Evolutionary conservation across 345 rosid species (phyloP).

Genomic region (Aquilaria malaccensis): DNA sequence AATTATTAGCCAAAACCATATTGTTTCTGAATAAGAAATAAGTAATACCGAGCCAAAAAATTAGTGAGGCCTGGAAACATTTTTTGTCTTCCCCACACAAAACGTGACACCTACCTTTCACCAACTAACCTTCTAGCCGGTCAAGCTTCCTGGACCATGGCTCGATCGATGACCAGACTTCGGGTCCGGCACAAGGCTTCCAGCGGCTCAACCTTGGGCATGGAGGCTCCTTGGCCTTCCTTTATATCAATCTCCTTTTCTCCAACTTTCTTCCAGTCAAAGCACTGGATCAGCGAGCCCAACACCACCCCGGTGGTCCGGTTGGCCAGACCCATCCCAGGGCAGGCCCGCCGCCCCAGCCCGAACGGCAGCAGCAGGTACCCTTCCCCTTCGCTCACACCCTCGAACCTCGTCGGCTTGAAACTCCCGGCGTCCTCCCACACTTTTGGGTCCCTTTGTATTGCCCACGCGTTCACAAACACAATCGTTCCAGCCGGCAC

Average conservation of each 20-base stretch:
- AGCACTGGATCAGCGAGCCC: slow-evolving; percentile 1
- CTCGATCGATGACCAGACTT: too few species aligned
- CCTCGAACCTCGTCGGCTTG: neutral
- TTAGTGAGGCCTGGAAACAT: too few species aligned
- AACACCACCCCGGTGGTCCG: neutral
- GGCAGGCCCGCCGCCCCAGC: neutral
- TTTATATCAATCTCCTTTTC: neutral
- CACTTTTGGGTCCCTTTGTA: neutral
- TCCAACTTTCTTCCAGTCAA: neutral
- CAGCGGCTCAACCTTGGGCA: neutral
- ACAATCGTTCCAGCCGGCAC: neutral
- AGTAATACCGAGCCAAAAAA: too few species aligned
- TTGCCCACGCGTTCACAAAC: neutral
- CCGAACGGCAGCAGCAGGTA: neutral
- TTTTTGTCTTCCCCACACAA: too few species aligned
- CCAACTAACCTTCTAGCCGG: too few species aligned
- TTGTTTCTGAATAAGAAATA: too few species aligned
- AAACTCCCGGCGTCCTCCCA: neutral
- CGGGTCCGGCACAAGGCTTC: neutral
- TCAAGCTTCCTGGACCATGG: too few species aligned
- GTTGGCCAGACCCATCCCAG: neutral
- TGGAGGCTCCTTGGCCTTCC: neutral
- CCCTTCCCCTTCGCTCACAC: neutral
- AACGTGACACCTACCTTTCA: too few species aligned
- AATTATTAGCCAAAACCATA: too few species aligned